A percentile compares a stretch with the other conserved stretches of the same genome.
Evolutionary conservation across 106 monocot genomes (phyloP).

Genomic region (Dendrobium huoshanense): DNA sequence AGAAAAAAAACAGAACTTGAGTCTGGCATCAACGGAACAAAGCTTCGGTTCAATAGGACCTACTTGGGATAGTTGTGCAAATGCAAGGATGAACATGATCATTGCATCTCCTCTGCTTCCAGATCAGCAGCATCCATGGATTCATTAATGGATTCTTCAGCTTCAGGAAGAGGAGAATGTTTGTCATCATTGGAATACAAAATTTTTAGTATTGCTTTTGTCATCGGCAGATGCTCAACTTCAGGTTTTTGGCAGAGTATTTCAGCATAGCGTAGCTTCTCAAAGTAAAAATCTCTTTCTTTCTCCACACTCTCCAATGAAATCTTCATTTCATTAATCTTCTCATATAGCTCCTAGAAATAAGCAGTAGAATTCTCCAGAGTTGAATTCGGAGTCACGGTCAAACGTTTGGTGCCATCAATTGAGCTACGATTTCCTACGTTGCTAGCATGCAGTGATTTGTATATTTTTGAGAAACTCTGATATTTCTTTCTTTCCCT

Average conservation of each 20-base stretch:
- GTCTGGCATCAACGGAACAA: too few relatives aligned
- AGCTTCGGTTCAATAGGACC: too few relatives aligned
- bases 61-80: too few relatives aligned
- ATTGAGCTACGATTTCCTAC: too few relatives aligned
- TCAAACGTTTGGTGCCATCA: slow-evolving; percentile 27
- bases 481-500: too few relatives aligned
- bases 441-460: too few relatives aligned
- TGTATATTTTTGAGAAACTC: too few relatives aligned
- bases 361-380: slow-evolving; percentile 18
- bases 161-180: slow-evolving; percentile 3
- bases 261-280: too few relatives aligned
- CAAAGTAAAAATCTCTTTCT: too few relatives aligned
- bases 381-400: slow-evolving; percentile 3
- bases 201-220: slow-evolving; percentile 8
- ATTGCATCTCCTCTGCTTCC: background rate
- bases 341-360: slow-evolving; percentile 42
- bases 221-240: slow-evolving; percentile 51
- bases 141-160: background rate
- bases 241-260: slow-evolving; percentile 56
- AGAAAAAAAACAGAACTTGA: background rate
- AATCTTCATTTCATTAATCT: too few relatives aligned
- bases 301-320: too few relatives aligned
- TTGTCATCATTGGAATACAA: slow-evolving; percentile 4
- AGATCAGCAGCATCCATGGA: background rate
- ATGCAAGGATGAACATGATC: background rate